Conservation (phyloP, 352 stramenopile species). For the Globisporangium orthogonon region DNA sequence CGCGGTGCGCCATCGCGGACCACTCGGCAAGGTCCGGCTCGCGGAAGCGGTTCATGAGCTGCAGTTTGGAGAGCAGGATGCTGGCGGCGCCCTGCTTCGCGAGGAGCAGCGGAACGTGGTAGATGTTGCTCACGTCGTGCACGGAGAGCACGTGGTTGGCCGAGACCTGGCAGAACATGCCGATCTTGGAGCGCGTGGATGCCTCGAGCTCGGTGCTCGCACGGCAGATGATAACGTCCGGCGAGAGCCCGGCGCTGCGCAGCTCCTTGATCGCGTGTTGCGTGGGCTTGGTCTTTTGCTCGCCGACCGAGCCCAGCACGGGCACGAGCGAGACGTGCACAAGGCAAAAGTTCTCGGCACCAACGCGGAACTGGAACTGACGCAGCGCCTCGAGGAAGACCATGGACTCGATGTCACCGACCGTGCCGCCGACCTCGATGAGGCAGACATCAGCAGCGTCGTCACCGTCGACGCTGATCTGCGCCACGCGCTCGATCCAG, state of each 20-base stretch:
- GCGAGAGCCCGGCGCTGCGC: constrained; percentile 91
- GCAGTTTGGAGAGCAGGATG: constrained; percentile 90
- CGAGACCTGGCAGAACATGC: constrained; percentile 98
- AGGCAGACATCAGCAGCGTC: constrained; percentile 95
- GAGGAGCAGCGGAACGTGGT: constrained; percentile 98
- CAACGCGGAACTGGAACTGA: constrained; percentile 99
- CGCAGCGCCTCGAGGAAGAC: constrained; percentile 99
- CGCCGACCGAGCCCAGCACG: constrained; percentile 95
- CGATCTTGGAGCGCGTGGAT: constrained; percentile 95
- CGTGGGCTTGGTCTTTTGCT: constrained; percentile 99
- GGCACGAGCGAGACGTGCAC: constrained; percentile 99
- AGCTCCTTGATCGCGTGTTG: constrained; percentile 99
- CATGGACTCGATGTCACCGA: constrained; percentile 99
- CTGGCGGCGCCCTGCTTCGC: constrained; percentile 93
- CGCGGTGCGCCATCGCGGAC: constrained; percentile 90
- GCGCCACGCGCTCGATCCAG: constrained; percentile 97
- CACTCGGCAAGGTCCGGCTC: constrained; percentile 77
- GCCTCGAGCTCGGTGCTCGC: constrained; percentile 89
- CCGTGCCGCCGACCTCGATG: constrained; percentile 98
- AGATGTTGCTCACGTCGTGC: constrained; percentile 99
- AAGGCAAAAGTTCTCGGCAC: constrained; percentile 97
- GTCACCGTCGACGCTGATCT: constrained; percentile 88
- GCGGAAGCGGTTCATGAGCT: constrained; percentile 87
- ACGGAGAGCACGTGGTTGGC: constrained; percentile 94
- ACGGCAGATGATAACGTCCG: constrained; percentile 98